Evolutionary conservation across 306 rosid genomes (phyloP).

Genomic region (Nissolia schottii): DNA sequence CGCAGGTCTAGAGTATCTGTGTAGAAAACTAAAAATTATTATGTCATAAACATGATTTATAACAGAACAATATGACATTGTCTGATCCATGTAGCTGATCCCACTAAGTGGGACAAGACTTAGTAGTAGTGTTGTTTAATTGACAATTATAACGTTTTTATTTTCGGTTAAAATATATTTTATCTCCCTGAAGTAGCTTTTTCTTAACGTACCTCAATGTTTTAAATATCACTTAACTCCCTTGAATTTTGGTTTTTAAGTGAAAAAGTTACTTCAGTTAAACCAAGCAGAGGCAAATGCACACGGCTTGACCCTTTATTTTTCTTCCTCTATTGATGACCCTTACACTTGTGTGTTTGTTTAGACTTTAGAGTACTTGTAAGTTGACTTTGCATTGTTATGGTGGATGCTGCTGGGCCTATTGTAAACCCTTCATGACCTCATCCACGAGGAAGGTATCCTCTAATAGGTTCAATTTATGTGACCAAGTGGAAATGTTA

Average conservation of each 20-base stretch:
- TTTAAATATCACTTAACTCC: not conserved
- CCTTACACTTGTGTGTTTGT: not conserved
- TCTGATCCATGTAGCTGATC: too few relatives aligned
- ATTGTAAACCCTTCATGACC: slow-evolving; percentile 8
- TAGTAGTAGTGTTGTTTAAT: too few relatives aligned
- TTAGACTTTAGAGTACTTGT: not conserved
- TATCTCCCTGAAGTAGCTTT: not conserved
- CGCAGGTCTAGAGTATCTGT: not conserved
- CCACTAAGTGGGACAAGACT: too few relatives aligned
- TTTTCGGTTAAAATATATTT: not conserved
- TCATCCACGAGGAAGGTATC: not conserved
- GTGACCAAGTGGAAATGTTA: not conserved
- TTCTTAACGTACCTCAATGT: not conserved
- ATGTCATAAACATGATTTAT: too few relatives aligned
- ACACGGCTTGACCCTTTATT: not conserved
- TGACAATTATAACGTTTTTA: not conserved
- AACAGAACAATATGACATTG: too few relatives aligned
- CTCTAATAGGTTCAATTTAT: not conserved
- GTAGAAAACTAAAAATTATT: not conserved
- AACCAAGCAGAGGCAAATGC: not conserved
- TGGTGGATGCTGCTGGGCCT: not conserved
- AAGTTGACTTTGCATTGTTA: not conserved
- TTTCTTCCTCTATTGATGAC: not conserved
- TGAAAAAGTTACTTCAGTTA: not conserved
- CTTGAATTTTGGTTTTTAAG: not conserved